Percentiles rank a stretch among this genome's conserved stretches.
phyloP scores from a whole-genome alignment of 768 basidiomycete species.

The Rhodosporidiobolus sp. region DNA sequence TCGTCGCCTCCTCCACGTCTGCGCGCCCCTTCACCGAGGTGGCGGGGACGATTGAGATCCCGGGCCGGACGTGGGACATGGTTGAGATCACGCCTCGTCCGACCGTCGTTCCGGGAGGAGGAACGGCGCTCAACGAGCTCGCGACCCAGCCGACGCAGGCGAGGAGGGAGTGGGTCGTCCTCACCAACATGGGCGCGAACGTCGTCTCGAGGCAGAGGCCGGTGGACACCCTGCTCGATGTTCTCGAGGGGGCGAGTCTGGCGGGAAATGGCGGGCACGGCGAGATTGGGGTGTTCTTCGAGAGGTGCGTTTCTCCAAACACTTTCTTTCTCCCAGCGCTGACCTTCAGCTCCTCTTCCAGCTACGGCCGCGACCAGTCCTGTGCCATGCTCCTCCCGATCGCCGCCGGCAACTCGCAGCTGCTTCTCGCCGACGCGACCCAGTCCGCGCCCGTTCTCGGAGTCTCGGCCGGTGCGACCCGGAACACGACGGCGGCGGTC shows the following conservation, averaged over 20 bases:
- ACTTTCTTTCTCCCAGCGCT: neutral
- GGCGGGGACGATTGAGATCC: conserved; percentile 70
- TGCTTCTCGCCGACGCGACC: conserved; percentile 46
- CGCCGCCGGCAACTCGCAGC: conserved; percentile 76
- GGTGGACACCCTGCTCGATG: conserved; percentile 75
- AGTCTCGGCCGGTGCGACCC: neutral
- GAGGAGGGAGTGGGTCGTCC: conserved; percentile 74
- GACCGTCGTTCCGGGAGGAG: conserved; percentile 36
- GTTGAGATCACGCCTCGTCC: conserved; percentile 50
- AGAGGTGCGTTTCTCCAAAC: conserved; percentile 56
- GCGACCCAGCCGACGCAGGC: conserved; percentile 74
- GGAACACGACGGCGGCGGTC: conserved; percentile 54
- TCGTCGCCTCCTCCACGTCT: conserved; percentile 49
- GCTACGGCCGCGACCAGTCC: conserved; percentile 86
- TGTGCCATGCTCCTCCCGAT: conserved; percentile 87
- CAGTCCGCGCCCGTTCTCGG: neutral
- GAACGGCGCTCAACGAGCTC: conserved; percentile 61
- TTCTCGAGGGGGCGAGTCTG: conserved; percentile 61
- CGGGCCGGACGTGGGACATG: conserved; percentile 81
- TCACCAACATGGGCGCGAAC: conserved; percentile 81
- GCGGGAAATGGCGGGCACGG: conserved; percentile 56
- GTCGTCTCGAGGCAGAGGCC: conserved; percentile 77
- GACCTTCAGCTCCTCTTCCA: no score
- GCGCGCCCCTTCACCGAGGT: conserved; percentile 61
- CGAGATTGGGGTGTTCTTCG: conserved; percentile 77